Evolutionary conservation across 1,139 yeast species (phyloP).

Genomic region (Candida sanyaensis): DNA sequence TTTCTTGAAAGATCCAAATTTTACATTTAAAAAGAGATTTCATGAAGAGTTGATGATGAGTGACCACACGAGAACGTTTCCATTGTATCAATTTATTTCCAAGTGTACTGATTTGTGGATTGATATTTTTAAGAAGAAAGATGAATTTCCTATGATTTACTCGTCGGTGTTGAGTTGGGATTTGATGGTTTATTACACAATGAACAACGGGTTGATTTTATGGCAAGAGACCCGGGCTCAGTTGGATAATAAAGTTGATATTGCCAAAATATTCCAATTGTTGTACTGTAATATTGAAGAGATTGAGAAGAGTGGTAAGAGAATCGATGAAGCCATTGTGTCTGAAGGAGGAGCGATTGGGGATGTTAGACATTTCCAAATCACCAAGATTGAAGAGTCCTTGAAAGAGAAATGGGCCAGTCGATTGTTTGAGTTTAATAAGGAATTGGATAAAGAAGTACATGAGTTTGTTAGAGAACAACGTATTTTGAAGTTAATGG

Average conservation of each 20-base stretch:
- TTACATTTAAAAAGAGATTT: constrained; percentile 56
- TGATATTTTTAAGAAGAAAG: constrained; percentile 35
- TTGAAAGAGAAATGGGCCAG: constrained; percentile 35
- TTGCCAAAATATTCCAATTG: constrained; percentile 49
- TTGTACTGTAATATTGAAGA: constrained; percentile 36
- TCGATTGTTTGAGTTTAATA: constrained; percentile 50
- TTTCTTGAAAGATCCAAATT: constrained; percentile 55
- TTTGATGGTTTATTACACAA: constrained; percentile 54
- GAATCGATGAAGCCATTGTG: constrained; percentile 49
- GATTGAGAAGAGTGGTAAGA: constrained; percentile 19
- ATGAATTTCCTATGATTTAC: constrained; percentile 38
- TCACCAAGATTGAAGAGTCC: constrained; percentile 40
- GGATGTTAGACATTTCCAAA: constrained; percentile 58
- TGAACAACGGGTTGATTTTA: constrained; percentile 57
- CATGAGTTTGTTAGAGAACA: constrained; percentile 79
- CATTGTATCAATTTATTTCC: constrained; percentile 39
- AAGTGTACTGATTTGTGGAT: constrained; percentile 42
- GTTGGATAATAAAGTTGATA: constrained; percentile 43
- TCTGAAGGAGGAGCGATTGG: constrained; percentile 38
- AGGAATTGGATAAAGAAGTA: constrained; percentile 58
- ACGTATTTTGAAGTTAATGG: constrained; percentile 58
- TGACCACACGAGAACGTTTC: constrained; percentile 46
- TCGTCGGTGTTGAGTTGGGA: constrained; percentile 56
- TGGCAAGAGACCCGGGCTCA: constrained; percentile 73
- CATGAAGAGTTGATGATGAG: constrained; percentile 60